These are phyloP conservation scores for Fusarium globosum DNA, from an alignment of 2,329 filamentous ascomycete genomes.

Conservation along the genomic window DNA sequence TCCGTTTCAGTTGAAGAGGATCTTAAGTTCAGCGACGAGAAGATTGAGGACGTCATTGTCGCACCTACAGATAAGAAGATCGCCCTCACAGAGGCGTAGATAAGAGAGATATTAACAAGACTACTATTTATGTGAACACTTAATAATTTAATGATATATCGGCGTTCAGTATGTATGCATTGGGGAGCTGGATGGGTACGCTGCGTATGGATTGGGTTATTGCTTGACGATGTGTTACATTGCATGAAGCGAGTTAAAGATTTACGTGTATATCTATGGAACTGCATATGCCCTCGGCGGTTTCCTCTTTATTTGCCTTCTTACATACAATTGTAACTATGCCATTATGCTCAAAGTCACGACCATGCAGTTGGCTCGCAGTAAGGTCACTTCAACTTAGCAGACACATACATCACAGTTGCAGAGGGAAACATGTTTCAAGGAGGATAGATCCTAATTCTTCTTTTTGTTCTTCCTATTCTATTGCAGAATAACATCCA, in stretches of 20 bases:
- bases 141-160: slow-evolving; percentile 18
- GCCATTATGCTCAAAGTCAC: neutral
- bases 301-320: neutral
- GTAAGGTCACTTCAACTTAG: neutral
- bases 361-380: neutral
- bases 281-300: neutral
- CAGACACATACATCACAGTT: neutral
- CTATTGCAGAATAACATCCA: slow-evolving; percentile 31
- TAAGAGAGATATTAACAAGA: neutral
- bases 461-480: slow-evolving; percentile 34
- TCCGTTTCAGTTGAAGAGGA: slow-evolving; percentile 82
- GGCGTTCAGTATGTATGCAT: slow-evolving; percentile 2
- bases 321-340: neutral
- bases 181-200: neutral
- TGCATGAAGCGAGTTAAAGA: neutral
- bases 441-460: slow-evolving; percentile 31
- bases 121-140: slow-evolving; percentile 1
- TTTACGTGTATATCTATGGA: neutral
- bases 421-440: neutral
- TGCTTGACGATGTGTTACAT: slow-evolving; percentile 1
- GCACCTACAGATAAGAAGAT: slow-evolving; percentile 26
- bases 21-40: slow-evolving; percentile 87
- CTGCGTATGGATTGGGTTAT: neutral
- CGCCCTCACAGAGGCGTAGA: slow-evolving; percentile 31
- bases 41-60: slow-evolving; percentile 71